phyloP scores from a whole-genome alignment of 164 flowering plant species.

The Kalanchoe fedtschenkoi region DNA sequence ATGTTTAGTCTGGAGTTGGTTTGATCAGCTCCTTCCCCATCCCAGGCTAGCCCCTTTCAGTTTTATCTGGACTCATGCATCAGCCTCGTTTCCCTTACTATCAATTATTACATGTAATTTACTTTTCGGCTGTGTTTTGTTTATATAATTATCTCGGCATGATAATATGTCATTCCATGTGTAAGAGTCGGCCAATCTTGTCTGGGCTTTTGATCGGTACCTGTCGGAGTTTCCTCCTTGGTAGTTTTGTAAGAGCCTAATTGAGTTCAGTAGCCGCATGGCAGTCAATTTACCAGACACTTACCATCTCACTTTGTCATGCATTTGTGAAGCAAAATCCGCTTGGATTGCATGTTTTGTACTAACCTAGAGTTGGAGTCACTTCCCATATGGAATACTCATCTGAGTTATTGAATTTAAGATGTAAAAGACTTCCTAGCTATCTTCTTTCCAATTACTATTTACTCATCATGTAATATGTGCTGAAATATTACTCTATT shows the following conservation, averaged over 20 bases:
- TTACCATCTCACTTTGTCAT: background rate
- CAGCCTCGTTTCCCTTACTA: background rate
- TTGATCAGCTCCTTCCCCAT: background rate
- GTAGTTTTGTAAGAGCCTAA: background rate
- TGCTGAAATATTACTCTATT: too few relatives aligned
- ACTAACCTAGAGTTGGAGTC: background rate
- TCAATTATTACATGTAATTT: background rate
- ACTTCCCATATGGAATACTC: background rate
- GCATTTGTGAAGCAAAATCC: background rate
- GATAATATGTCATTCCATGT: background rate
- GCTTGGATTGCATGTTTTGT: background rate
- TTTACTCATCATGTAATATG: too few relatives aligned
- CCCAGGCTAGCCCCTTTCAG: background rate
- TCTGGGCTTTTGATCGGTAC: background rate
- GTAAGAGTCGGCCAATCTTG: background rate
- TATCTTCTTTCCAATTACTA: too few relatives aligned
- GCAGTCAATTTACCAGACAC: too few relatives aligned
- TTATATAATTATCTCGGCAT: background rate
- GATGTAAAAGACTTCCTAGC: too few relatives aligned
- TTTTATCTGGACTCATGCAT: background rate
- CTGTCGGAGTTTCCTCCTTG: background rate
- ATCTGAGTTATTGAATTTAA: too few relatives aligned
- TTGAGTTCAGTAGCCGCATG: background rate
- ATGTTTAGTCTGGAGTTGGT: background rate
- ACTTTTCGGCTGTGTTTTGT: background rate